A percentile compares a stretch with the other conserved stretches of the same genome.
phyloP scores from a whole-genome alignment of 257 asterid genomes.

The Perilla frutescens region DNA sequence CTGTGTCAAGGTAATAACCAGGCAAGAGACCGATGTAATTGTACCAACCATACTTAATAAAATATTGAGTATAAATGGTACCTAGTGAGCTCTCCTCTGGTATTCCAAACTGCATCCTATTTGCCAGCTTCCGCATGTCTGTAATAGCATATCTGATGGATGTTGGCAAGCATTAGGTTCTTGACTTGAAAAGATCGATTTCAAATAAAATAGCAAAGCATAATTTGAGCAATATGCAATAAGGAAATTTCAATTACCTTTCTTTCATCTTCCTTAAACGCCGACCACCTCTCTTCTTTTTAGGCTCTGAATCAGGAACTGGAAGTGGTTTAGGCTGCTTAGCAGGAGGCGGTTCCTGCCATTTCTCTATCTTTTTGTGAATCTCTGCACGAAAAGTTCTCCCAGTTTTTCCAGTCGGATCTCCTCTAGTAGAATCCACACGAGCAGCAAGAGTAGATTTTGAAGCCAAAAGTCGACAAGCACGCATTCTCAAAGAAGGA shows the following conservation, averaged over 20 bases:
- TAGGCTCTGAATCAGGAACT: constrained; percentile 98
- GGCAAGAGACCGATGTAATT: background rate
- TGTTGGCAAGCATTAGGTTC: constrained; percentile 32
- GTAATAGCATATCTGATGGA: constrained; percentile 85
- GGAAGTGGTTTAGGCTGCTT: constrained; percentile 99
- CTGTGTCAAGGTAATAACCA: background rate
- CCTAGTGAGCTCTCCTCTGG: constrained; percentile 99
- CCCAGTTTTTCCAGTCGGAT: constrained; percentile 85
- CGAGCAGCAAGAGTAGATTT: constrained; percentile 97
- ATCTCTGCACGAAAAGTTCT: constrained; percentile 75
- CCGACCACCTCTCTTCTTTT: constrained; percentile 96
- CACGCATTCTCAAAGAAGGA: constrained; percentile 87
- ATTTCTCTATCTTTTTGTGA: constrained; percentile 90
- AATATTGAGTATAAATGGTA: constrained; percentile 23
- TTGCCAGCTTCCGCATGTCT: constrained; percentile 95
- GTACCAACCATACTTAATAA: background rate
- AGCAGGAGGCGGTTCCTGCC: constrained; percentile 99
- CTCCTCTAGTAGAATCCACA: constrained; percentile 86
- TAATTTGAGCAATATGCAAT: background rate
- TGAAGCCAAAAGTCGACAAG: constrained; percentile 90
- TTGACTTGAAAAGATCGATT: constrained; percentile 16
- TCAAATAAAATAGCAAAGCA: background rate
- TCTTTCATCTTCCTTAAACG: constrained; percentile 97
- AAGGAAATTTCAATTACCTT: constrained; percentile 52
- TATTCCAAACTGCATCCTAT: constrained; percentile 93